Conservation (phyloP, 345 rosid species). For the Acer yangbiense region DNA sequence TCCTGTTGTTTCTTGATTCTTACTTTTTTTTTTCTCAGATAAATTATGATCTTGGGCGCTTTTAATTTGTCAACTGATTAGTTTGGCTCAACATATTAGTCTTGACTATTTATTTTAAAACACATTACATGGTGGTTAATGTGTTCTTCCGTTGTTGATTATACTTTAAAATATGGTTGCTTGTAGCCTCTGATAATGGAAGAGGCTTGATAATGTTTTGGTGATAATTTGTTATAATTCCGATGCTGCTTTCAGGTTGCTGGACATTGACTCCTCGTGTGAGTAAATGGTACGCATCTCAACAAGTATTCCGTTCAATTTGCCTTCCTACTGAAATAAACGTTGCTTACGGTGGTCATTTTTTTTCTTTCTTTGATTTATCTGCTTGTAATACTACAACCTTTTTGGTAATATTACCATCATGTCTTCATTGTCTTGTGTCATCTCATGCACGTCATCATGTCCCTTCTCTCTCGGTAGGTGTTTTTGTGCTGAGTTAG, state of each 20-base stretch:
- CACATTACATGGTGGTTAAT: too few species aligned
- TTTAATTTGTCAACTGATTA: too few species aligned
- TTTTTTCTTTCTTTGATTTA: not conserved
- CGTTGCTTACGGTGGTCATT: not conserved
- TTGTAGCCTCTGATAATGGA: not conserved
- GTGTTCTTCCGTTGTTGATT: too few species aligned
- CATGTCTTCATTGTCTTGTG: not conserved
- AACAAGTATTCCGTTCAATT: not conserved
- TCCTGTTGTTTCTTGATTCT: too few species aligned
- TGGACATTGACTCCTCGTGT: conserved; percentile 60
- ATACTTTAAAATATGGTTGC: not conserved
- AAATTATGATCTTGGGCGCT: too few species aligned
- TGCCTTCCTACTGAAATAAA: not conserved
- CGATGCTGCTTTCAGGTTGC: conserved; percentile 52
- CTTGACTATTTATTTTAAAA: too few species aligned
- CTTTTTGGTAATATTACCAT: not conserved
- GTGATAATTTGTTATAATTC: conserved; percentile 12
- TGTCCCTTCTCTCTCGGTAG: not conserved
- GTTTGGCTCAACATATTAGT: not conserved
- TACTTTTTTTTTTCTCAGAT: too few species aligned
- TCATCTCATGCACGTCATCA: not conserved
- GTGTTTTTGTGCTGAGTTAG: not conserved
- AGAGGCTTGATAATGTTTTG: conserved; percentile 2
- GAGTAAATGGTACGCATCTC: conserved; percentile 50
- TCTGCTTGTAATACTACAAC: not conserved